phyloP scores from a whole-genome alignment of 192 early-diverging fungal genomes.

The Radiomyces spectabilis region DNA sequence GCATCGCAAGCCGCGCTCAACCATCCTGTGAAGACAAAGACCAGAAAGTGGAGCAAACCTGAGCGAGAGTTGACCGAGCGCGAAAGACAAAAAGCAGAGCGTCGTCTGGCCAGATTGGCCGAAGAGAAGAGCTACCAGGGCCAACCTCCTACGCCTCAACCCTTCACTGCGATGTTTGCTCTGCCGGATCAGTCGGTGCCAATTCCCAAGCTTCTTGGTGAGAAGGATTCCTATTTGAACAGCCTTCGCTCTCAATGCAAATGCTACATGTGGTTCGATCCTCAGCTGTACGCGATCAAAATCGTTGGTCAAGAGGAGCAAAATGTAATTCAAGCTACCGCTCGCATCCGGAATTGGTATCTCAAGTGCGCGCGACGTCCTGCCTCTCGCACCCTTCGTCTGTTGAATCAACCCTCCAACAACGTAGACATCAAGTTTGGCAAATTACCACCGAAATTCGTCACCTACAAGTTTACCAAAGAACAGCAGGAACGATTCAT shows the following conservation, averaged over 20 bases:
- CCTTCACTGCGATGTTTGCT: slow-evolving; percentile 17
- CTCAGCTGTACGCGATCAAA: slow-evolving; percentile 2
- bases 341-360: slow-evolving; percentile 31
- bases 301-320: slow-evolving; percentile 10
- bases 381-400: background rate
- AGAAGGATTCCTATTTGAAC: slow-evolving; percentile 24
- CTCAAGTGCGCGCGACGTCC: slow-evolving; percentile 13
- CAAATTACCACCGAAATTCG: slow-evolving; percentile 2
- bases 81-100: slow-evolving; percentile 13
- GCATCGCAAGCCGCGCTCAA: background rate
- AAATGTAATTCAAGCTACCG: slow-evolving; percentile 7
- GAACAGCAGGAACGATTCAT: background rate
- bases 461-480: background rate
- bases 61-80: slow-evolving; percentile 25
- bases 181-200: slow-evolving; percentile 18
- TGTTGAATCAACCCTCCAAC: slow-evolving; percentile 13
- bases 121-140: slow-evolving; percentile 21
- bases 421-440: slow-evolving; percentile 4
- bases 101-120: slow-evolving; percentile 1
- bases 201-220: slow-evolving; percentile 14
- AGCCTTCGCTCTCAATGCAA: slow-evolving; percentile 28
- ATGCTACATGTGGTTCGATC: slow-evolving; percentile 29
- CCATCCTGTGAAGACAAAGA: slow-evolving; percentile 1
- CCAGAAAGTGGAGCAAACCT: slow-evolving; percentile 30
- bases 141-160: background rate